Evolutionary conservation across 257 asterid genomes (phyloP), one percentile per base, ranked within the genome.

Genomic region (Knoxia roxburghii): DNA sequence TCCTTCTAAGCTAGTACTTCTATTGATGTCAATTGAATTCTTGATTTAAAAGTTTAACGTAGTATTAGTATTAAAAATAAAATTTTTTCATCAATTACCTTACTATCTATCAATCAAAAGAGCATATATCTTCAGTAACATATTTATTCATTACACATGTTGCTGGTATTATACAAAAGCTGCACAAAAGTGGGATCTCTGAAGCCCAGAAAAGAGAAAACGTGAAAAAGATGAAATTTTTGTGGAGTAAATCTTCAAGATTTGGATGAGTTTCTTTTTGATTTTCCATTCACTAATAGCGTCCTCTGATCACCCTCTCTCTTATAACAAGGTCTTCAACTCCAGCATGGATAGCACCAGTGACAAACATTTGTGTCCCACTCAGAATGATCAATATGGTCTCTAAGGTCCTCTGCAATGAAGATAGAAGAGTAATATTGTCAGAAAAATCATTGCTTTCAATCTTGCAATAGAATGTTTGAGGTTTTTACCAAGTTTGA

Each of bases 321-420:
- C 33, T 45, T 23, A 14, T 46, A 39, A 39, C 59, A 24, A 65
- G 80, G 48, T 68, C 80, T 67, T 32, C 65, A 71, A 84, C 68
- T 43, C 91, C 89, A 26, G 76, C 73, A 72, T 82, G 81, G 69
- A 93, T 85, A n/a, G 96, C 95, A 68, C 70, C 84, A 0, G 88
- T 82, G 79, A 83, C 87, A 56, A 88, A 76, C 55, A 93, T 68
- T 67, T 88, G 99, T 69, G 96, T 84, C 43, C 88, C 96, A 37
- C 92, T 78, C 79, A 90, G 51, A 59, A 90, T 49, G 77, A 94
- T 85, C 84, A 94, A 39, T 2, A 94, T 20, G 29, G 67, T 72
- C 86, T 94, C 97, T 89, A 94, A 78, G 27, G 85, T 68, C 83
- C 96, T 84, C 97, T 94, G 82, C 27, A 65, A 53, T n/a, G 64